phyloP scores from a whole-genome alignment of 495 filamentous ascomycete species.

The Penicillium odoratum region DNA sequence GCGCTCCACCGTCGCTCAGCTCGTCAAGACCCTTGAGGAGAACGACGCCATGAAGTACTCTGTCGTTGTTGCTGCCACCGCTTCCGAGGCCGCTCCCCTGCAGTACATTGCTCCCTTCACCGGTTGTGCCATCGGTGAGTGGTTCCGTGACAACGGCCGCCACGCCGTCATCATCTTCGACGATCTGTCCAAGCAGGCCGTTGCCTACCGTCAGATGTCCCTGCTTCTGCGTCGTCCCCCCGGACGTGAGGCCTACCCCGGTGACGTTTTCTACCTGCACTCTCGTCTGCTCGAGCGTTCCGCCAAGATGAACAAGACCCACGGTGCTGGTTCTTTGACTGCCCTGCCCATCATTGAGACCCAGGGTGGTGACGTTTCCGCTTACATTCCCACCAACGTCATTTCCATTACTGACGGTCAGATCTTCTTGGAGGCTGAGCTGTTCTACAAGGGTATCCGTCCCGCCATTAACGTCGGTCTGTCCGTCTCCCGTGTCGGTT shows the following conservation, averaged over 20 bases:
- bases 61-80: conserved; percentile 92
- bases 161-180: conserved; percentile 94
- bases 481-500: conserved; percentile 99
- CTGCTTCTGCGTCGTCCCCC: conserved; percentile 98
- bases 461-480: conserved; percentile 99
- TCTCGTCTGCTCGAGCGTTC: conserved; percentile 99
- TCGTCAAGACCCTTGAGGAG: conserved; percentile 99
- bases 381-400: conserved; percentile 99
- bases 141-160: conserved; percentile 88
- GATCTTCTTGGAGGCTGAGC: conserved; percentile 99
- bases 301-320: conserved; percentile 98
- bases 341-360: conserved; percentile 99
- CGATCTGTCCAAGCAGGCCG: conserved; percentile 98
- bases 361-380: conserved; percentile 99
- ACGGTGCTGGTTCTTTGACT: conserved; percentile 94
- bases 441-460: conserved; percentile 99
- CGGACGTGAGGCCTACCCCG: conserved; percentile 99
- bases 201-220: conserved; percentile 99
- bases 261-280: conserved; percentile 99
- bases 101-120: conserved; percentile 98
- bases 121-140: conserved; percentile 77
- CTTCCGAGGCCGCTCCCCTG: conserved; percentile 91
- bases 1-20: conserved; percentile 97
- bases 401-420: conserved; percentile 99
- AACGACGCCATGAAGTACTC: conserved; percentile 99